Evolutionary conservation across 2,329 filamentous ascomycete genomes (phyloP).

Genomic region (Calonectria multiphialidica): DNA sequence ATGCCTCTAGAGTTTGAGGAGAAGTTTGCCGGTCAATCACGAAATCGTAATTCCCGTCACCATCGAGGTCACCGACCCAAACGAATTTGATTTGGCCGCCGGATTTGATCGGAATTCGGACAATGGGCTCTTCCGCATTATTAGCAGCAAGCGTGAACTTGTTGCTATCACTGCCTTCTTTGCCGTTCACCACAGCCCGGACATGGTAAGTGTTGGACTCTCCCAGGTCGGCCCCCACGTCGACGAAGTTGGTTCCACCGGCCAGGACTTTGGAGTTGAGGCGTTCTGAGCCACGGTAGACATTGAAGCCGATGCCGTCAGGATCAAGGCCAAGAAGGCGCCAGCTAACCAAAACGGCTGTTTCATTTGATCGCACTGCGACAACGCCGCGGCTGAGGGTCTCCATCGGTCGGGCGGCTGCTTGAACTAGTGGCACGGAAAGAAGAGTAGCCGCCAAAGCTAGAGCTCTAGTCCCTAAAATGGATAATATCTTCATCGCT

Average conservation of each 20-base stretch:
- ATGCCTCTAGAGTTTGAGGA: constrained; percentile 30
- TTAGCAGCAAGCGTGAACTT: constrained; percentile 29
- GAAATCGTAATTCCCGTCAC: constrained; percentile 39
- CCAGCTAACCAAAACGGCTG: constrained; percentile 32
- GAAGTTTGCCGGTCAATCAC: constrained; percentile 36
- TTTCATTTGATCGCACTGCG: constrained; percentile 34
- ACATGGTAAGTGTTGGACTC: constrained; percentile 36
- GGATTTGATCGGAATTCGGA: constrained; percentile 32
- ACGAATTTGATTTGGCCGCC: constrained; percentile 37
- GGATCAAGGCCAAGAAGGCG: constrained; percentile 38
- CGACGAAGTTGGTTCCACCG: constrained; percentile 36
- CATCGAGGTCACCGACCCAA: constrained; percentile 41
- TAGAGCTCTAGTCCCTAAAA: not conserved
- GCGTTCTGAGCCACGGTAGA: constrained; percentile 30
- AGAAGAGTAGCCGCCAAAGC: not conserved
- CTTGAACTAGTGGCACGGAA: not conserved
- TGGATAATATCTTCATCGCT: not conserved
- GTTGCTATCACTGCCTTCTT: constrained; percentile 22
- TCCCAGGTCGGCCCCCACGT: constrained; percentile 19
- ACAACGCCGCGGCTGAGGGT: constrained; percentile 36
- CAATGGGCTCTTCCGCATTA: constrained; percentile 15
- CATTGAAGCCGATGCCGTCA: constrained; percentile 34
- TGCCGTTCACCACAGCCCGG: constrained; percentile 28
- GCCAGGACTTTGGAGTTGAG: constrained; percentile 31
- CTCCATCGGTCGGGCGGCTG: constrained; percentile 24